Base-by-base conservation (phyloP, 2,329 filamentous ascomycete genomes). In the Cryphonectria radicalis region DNA sequence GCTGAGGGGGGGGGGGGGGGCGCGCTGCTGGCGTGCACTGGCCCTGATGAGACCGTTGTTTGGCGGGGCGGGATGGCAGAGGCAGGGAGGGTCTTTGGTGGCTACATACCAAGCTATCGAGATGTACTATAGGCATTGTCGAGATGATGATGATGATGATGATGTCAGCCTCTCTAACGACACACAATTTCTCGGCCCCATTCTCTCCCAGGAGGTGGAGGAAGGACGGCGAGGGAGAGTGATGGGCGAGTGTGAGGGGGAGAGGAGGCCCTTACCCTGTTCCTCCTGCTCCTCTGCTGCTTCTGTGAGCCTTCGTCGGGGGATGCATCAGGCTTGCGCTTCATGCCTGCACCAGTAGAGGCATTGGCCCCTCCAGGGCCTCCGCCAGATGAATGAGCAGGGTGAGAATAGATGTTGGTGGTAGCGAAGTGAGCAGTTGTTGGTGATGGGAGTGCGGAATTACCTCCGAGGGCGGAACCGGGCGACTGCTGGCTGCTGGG, bases 251-350 rank as follows among this genome's bases (percentile, higher is more conserved):
- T 6, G n/a, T 6, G n/a, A 32, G 14, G 17, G 37, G 13, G 22
- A 22, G 50, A 55, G 63, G 35, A 35, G 46, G 64, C 63, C 84
- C 85, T 80, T 75, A 88, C 86, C 77, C 88, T 81, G 74, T 90
- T 90, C 72, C 88, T 84, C 78, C 90, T 90, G 78, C 86, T 89
- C 75, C 88, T 81, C 79, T 88, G 87, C 80, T 87, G 85, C 78
- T 85, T 87, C 25, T 79, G 76, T 19, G 74, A 72, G 25, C 74
- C 74, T 19, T 80, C 83, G 55, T 85, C 85, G 53, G 53, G 37
- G 25, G 37, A 35, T 2, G 84, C 83, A 13, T 82, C 77, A 22
- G 80, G 80, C 78, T 80, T 81, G 50, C 81, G 77, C 77, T 83
- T 83, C 42, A 73, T 66, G 59, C 63, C 68, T 46, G 63, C 67